These are phyloP conservation scores for Chaetomiaceae sp. DNA, from an alignment of 2,329 filamentous ascomycete species.

Conservation along the genomic window DNA sequence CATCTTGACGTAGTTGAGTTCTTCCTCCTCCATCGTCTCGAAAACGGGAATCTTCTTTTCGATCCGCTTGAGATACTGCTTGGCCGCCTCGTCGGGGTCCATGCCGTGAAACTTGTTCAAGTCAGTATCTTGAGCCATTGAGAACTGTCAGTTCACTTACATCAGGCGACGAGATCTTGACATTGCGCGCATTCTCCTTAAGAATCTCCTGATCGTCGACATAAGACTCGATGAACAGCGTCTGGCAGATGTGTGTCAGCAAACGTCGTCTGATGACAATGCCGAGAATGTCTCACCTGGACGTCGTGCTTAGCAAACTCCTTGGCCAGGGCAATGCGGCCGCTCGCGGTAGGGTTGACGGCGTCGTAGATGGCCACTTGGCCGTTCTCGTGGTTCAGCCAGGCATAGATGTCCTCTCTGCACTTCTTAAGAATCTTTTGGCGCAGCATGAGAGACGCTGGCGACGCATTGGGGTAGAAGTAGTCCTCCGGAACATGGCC, in stretches of 20 bases:
- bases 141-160: constrained; percentile 45
- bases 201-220: constrained; percentile 92
- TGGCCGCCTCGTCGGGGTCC: constrained; percentile 86
- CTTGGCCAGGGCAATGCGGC: constrained; percentile 79
- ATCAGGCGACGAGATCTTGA: constrained; percentile 97
- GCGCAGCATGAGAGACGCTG: constrained; percentile 83
- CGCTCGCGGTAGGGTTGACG: constrained; percentile 83
- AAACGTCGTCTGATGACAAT: background rate
- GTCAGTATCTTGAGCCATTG: constrained; percentile 7
- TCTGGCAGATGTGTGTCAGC: constrained; percentile 47
- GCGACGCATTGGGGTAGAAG: constrained; percentile 92
- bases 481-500: constrained; percentile 92
- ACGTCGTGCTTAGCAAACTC: constrained; percentile 98
- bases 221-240: constrained; percentile 92
- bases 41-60: constrained; percentile 91
- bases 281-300: constrained; percentile 50
- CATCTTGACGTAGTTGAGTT: constrained; percentile 99
- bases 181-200: constrained; percentile 91
- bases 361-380: constrained; percentile 99
- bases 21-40: constrained; percentile 90
- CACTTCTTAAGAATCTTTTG: constrained; percentile 98
- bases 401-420: constrained; percentile 92
- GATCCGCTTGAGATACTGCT: constrained; percentile 86
- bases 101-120: constrained; percentile 73
- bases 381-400: constrained; percentile 94